Conservation (phyloP, 192 early-diverging fungal genomes). For the Coemansia sp. region DNA sequence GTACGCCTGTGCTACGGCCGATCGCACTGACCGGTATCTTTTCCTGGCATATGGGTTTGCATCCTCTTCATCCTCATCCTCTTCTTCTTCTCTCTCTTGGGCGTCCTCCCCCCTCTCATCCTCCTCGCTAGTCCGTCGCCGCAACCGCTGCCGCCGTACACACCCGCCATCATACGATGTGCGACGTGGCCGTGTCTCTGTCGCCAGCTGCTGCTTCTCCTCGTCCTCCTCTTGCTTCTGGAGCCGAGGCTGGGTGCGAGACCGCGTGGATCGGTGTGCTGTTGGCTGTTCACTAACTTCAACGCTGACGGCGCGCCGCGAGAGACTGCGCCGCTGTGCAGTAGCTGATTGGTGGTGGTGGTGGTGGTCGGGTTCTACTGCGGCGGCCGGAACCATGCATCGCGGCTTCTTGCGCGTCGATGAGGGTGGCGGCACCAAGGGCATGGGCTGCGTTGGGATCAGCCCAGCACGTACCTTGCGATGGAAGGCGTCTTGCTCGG, state of each 20-base stretch:
- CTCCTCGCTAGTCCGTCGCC: background rate
- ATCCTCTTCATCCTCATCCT: constrained; percentile 3
- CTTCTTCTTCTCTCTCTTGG: no score
- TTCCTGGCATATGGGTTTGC: constrained; percentile 51
- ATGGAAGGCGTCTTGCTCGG: constrained; percentile 49
- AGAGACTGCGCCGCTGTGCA: constrained; percentile 22
- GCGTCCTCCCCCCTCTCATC: no score
- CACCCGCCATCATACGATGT: constrained; percentile 40
- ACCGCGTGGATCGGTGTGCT: background rate
- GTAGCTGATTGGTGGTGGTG: constrained; percentile 8
- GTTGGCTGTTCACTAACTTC: constrained; percentile 8
- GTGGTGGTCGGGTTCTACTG: constrained; percentile 44
- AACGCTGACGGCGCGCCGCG: constrained; percentile 38
- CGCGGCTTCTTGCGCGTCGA: constrained; percentile 35
- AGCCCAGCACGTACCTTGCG: constrained; percentile 41
- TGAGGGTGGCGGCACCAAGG: background rate
- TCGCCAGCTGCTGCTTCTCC: background rate
- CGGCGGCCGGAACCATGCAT: constrained; percentile 49
- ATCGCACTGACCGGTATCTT: constrained; percentile 43
- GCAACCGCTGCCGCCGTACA: background rate
- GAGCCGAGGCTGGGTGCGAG: background rate
- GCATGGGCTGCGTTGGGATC: constrained; percentile 32
- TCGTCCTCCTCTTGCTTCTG: no score
- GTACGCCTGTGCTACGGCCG: constrained; percentile 41
- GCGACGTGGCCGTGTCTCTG: constrained; percentile 24